These are phyloP conservation scores for Melaleuca quinquenervia DNA, from an alignment of 345 rosid genomes.

Conservation along the genomic window DNA sequence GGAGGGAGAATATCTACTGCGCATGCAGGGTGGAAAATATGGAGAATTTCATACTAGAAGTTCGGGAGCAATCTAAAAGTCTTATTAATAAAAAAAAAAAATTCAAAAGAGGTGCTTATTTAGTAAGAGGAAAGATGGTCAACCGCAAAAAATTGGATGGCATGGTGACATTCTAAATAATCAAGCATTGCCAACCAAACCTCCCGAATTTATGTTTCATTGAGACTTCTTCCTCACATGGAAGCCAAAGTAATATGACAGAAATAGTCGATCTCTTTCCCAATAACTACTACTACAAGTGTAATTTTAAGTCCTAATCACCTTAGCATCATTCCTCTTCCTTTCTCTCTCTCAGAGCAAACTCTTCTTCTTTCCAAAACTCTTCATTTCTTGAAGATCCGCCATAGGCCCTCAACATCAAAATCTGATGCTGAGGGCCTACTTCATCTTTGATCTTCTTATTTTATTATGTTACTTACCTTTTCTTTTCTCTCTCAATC, in stretches of 20 bases:
- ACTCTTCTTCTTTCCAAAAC: too few species aligned
- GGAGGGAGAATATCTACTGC: neutral
- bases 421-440: too few species aligned
- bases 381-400: too few species aligned
- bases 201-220: neutral
- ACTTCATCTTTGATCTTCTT: too few species aligned
- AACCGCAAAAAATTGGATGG: neutral
- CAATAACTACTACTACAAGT: neutral
- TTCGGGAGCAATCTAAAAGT: neutral
- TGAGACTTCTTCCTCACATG: neutral
- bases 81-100: neutral
- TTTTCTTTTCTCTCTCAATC: too few species aligned
- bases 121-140: neutral
- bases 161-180: neutral
- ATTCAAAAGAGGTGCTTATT: neutral
- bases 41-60: neutral
- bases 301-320: neutral
- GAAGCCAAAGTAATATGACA: neutral
- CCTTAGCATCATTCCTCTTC: neutral
- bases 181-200: neutral
- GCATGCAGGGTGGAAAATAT: neutral
- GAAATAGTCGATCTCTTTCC: neutral
- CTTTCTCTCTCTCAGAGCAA: too few species aligned
- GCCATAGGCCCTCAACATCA: too few species aligned
- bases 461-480: too few species aligned